Conservation (phyloP, 2,329 filamentous ascomycete genomes). For the Ceratocystiopsis sp. region DNA sequence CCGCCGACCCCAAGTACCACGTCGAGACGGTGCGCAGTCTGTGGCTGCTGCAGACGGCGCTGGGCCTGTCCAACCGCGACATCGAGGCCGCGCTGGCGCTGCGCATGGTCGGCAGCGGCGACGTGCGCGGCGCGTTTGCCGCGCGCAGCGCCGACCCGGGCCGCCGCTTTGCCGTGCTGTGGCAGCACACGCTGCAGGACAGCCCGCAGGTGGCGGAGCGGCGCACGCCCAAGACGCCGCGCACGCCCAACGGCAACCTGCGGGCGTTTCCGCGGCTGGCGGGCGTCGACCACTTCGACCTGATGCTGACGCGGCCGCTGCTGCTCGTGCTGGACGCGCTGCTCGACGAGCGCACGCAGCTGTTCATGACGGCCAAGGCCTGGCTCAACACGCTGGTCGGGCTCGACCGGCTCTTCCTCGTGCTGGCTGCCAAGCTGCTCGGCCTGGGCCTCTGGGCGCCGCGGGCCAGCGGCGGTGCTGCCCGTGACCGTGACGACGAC, state of each 20-base stretch:
- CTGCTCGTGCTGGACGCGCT: conserved; percentile 70
- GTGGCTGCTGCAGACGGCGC: conserved; percentile 65
- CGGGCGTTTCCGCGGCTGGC: conserved; percentile 25
- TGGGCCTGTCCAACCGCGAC: conserved; percentile 50
- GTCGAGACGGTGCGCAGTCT: conserved; percentile 78
- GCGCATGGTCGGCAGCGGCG: conserved; percentile 44
- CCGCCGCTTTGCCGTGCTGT: conserved; percentile 57
- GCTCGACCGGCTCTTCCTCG: conserved; percentile 44
- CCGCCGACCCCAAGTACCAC: conserved; percentile 78
- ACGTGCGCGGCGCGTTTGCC: conserved; percentile 29
- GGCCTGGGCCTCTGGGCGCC: conserved; percentile 32
- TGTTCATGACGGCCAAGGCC: conserved; percentile 58
- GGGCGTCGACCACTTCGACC: conserved; percentile 46
- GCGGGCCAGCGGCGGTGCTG: conserved; percentile 15
- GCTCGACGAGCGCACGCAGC: conserved; percentile 51
- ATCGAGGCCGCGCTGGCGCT: conserved; percentile 64
- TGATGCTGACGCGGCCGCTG: conserved; percentile 64
- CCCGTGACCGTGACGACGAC: conserved; percentile 38
- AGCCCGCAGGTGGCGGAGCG: conserved; percentile 29
- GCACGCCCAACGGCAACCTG: conserved; percentile 21
- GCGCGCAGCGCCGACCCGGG: conserved; percentile 40
- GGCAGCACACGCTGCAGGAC: conserved; percentile 62
- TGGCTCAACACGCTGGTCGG: conserved; percentile 59
- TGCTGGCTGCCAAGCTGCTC: conserved; percentile 42
- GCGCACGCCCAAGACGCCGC: conserved; percentile 31